These are phyloP conservation scores for Gardenia jasminoides DNA, from an alignment of 257 asterid species.

Conservation along the genomic window DNA sequence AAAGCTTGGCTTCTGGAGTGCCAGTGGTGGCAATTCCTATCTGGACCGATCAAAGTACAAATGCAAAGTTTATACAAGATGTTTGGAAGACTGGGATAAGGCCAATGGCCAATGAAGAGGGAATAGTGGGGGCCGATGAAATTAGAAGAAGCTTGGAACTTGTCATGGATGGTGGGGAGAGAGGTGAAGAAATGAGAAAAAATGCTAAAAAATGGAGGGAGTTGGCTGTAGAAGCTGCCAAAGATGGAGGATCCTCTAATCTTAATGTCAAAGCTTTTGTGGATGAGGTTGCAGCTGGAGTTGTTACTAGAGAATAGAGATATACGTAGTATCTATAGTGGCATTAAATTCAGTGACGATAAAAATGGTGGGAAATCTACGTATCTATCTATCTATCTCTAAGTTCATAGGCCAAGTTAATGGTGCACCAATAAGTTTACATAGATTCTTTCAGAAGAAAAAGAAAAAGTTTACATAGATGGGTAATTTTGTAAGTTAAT, in stretches of 20 bases:
- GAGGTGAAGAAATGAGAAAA: conserved; percentile 25
- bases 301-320: too few species aligned
- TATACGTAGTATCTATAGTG: too few species aligned
- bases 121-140: conserved; percentile 23
- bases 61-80: conserved; percentile 48
- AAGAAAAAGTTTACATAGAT: too few species aligned
- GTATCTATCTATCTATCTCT: too few species aligned
- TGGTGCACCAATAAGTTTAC: too few species aligned
- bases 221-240: conserved; percentile 33
- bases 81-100: conserved; percentile 42
- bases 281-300: conserved; percentile 2
- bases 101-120: conserved; percentile 1
- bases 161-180: conserved; percentile 25
- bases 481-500: too few species aligned
- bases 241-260: conserved; percentile 31
- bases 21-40: conserved; percentile 41
- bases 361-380: too few species aligned
- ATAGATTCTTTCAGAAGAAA: too few species aligned
- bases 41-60: conserved; percentile 49
- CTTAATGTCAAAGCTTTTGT: conserved; percentile 30
- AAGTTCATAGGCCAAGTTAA: too few species aligned
- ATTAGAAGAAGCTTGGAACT: conserved; percentile 32
- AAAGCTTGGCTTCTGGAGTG: conserved; percentile 37
- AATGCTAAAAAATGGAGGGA: conserved; percentile 40
- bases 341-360: too few species aligned